Evolutionary conservation across 768 basidiomycete species (phyloP).

Genomic region (Sporobolomyces phaffii): DNA sequence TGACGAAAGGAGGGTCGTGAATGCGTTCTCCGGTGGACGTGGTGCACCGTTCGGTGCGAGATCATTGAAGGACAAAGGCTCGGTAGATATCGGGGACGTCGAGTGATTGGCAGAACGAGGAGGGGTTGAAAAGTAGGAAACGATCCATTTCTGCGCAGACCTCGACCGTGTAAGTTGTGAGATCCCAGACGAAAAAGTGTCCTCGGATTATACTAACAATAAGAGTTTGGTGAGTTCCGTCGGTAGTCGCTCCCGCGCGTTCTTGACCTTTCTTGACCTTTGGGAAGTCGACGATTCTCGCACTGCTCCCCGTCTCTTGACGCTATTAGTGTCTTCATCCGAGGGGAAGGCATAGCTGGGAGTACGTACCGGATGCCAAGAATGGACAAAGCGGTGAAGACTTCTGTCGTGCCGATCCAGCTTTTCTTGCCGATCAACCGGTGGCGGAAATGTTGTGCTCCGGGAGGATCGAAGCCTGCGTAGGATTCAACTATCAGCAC

Average conservation of each 20-base stretch:
- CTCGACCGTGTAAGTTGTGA: too few species aligned
- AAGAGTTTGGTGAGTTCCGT: constrained; percentile 20
- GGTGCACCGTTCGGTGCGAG: too few species aligned
- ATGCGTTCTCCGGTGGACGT: constrained; percentile 1
- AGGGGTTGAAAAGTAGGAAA: constrained; percentile 36
- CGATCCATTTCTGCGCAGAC: constrained; percentile 31
- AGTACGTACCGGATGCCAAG: constrained; percentile 33
- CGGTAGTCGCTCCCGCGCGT: background rate
- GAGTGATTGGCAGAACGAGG: constrained; percentile 5
- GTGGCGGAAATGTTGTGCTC: constrained; percentile 32
- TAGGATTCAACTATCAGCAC: too few species aligned
- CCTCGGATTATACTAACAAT: constrained; percentile 12
- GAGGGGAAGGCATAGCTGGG: background rate
- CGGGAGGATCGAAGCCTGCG: constrained; percentile 38
- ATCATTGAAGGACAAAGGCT: too few species aligned
- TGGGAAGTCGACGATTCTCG: constrained; percentile 39
- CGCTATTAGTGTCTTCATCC: background rate
- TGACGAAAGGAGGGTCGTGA: background rate
- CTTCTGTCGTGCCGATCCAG: constrained; percentile 43
- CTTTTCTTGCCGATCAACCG: constrained; percentile 27
- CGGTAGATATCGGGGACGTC: constrained; percentile 6
- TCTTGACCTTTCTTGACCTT: background rate
- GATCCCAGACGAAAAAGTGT: too few species aligned
- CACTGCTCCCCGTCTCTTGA: background rate
- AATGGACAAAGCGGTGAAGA: constrained; percentile 36